These are phyloP conservation scores for Chlorella sp. DNA, from an alignment of 139 green algal genomes.

Conservation along the genomic window DNA sequence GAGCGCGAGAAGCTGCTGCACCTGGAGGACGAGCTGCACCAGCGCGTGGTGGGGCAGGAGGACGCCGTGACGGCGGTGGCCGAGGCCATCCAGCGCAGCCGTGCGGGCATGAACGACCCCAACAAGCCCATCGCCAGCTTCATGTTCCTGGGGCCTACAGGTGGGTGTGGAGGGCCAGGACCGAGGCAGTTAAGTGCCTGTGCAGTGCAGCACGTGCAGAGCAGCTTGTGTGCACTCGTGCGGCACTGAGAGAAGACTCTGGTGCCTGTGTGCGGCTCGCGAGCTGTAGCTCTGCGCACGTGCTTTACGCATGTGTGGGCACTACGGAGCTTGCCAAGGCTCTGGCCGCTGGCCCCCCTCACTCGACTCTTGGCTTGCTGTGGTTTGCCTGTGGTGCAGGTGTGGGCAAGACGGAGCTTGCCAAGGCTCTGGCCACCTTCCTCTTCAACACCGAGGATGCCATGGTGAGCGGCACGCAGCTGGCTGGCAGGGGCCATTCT, in stretches of 20 bases:
- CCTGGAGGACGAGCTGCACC: conserved; percentile 85
- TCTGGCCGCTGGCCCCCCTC: too few species aligned
- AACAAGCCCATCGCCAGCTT: conserved; percentile 85
- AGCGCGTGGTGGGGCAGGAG: conserved; percentile 78
- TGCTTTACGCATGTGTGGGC: conserved; percentile 85
- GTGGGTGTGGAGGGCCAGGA: conserved; percentile 7
- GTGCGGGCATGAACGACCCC: conserved; percentile 80
- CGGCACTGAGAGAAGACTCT: not conserved
- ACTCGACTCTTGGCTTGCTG: too few species aligned
- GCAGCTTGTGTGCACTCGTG: too few species aligned
- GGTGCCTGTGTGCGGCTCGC: not conserved
- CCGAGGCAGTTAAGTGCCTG: not conserved
- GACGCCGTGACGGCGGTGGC: conserved; percentile 66
- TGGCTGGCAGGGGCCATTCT: too few species aligned
- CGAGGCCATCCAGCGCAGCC: conserved; percentile 92
- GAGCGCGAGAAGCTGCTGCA: conserved; percentile 94
- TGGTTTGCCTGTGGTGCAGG: too few species aligned
- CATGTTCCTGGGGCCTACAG: conserved; percentile 97
- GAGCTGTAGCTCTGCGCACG: too few species aligned
- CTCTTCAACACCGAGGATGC: conserved; percentile 88
- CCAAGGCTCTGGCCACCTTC: conserved; percentile 82
- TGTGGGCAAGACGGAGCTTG: conserved; percentile 97
- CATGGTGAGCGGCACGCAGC: conserved; percentile 37
- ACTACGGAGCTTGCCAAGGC: conserved; percentile 97
- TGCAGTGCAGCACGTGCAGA: not conserved